phyloP scores from a whole-genome alignment of 2,329 filamentous ascomycete species.

The Beauveria asiatica region DNA sequence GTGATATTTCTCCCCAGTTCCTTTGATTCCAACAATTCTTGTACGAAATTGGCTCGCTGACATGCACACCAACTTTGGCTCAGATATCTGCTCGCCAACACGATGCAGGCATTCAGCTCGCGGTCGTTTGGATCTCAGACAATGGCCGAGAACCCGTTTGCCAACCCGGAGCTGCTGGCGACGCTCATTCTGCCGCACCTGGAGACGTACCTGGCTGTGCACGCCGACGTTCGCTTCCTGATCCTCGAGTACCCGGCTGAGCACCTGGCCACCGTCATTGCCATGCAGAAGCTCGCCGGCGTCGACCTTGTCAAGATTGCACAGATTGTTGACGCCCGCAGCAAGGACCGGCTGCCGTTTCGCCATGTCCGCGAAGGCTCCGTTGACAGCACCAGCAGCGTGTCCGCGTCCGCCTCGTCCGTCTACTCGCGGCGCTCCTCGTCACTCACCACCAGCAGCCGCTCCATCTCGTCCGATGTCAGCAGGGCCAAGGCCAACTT shows the following conservation, averaged over 20 bases:
- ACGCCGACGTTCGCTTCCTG: slow-evolving; percentile 45
- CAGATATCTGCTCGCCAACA: slow-evolving; percentile 52
- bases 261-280: slow-evolving; percentile 47
- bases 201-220: slow-evolving; percentile 48
- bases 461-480: slow-evolving; percentile 20
- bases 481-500: slow-evolving; percentile 47
- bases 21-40: too few species aligned
- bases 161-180: slow-evolving; percentile 45
- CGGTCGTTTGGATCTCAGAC: slow-evolving; percentile 42
- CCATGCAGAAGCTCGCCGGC: slow-evolving; percentile 49
- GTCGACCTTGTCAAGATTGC: slow-evolving; percentile 49
- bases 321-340: slow-evolving; percentile 42
- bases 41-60: too few species aligned
- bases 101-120: slow-evolving; percentile 49
- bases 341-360: slow-evolving; percentile 28
- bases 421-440: background rate
- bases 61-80: too few species aligned
- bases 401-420: background rate
- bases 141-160: slow-evolving; percentile 42
- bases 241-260: slow-evolving; percentile 50
- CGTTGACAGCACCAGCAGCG: slow-evolving; percentile 19
- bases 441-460: slow-evolving; percentile 8
- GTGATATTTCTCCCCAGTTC: slow-evolving; percentile 7
- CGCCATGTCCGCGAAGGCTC: slow-evolving; percentile 30
- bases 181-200: slow-evolving; percentile 52